These are phyloP conservation scores for Rhizopogon vulgaris DNA, from an alignment of 768 basidiomycete genomes.

Conservation along the genomic window DNA sequence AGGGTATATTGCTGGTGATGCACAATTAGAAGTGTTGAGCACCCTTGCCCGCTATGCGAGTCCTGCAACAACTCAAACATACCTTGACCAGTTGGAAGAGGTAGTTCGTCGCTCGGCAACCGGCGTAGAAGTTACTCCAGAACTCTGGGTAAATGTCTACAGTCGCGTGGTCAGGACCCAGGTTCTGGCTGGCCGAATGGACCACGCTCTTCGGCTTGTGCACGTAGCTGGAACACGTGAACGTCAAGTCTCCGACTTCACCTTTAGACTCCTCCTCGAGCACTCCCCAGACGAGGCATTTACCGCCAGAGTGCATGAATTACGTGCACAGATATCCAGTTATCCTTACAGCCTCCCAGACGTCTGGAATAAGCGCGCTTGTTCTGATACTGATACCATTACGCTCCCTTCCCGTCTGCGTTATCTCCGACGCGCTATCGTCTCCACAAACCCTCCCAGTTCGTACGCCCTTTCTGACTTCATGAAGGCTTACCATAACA, in stretches of 20 bases:
- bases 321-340: neutral
- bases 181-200: slow-evolving; percentile 29
- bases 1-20: slow-evolving; percentile 30
- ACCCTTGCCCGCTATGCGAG: slow-evolving; percentile 39
- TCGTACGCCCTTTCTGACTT: slow-evolving; percentile 13
- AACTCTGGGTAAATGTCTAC: slow-evolving; percentile 15
- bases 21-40: slow-evolving; percentile 24
- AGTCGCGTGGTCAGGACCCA: slow-evolving; percentile 38
- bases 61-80: slow-evolving; percentile 27
- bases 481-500: slow-evolving; percentile 16
- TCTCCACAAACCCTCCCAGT: slow-evolving; percentile 16
- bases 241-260: slow-evolving; percentile 28
- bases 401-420: slow-evolving; percentile 16
- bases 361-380: neutral
- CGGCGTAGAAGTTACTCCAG: neutral
- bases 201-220: slow-evolving; percentile 42
- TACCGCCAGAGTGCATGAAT: slow-evolving; percentile 11
- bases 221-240: slow-evolving; percentile 25
- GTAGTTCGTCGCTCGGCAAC: slow-evolving; percentile 7
- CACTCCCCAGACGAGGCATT: slow-evolving; percentile 9
- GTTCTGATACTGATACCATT: neutral
- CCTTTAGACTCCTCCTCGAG: slow-evolving; percentile 29
- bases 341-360: neutral
- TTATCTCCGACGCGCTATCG: slow-evolving; percentile 17
- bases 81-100: slow-evolving; percentile 30